Evolutionary conservation across 1,284 basidiomycete genomes (phyloP).

Genomic region (Testicularia cyperi): DNA sequence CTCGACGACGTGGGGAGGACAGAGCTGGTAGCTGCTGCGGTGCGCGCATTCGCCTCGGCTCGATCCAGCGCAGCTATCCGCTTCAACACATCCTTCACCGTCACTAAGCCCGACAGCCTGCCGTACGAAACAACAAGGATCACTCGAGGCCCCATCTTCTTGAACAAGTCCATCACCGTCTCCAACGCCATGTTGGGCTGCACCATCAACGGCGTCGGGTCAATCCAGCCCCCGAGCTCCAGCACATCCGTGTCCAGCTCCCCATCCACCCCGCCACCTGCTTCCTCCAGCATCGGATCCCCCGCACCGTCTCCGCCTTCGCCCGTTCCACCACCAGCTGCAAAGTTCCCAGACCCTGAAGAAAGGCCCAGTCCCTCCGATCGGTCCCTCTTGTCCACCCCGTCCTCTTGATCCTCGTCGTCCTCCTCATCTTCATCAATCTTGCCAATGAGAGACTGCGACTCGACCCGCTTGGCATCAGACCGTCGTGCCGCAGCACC

Average conservation of each 20-base stretch:
- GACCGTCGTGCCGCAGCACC: background rate
- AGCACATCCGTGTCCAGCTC: conserved; percentile 40
- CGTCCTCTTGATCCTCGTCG: conserved; percentile 7
- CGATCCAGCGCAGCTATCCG: conserved; percentile 49
- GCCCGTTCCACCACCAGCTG: no score
- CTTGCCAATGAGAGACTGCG: conserved; percentile 25
- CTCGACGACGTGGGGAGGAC: background rate
- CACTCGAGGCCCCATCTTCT: conserved; percentile 75
- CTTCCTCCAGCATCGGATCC: conserved; percentile 27
- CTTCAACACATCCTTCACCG: conserved; percentile 87
- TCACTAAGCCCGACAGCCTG: conserved; percentile 79
- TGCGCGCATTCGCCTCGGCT: conserved; percentile 22
- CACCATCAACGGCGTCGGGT: conserved; percentile 84
- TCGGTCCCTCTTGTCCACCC: no score
- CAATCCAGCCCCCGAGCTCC: conserved; percentile 53
- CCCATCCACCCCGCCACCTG: conserved; percentile 37
- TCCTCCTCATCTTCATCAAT: conserved; percentile 9
- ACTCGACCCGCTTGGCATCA: conserved; percentile 5
- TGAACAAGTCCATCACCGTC: conserved; percentile 76
- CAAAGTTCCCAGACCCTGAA: no score
- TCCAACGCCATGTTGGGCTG: conserved; percentile 90
- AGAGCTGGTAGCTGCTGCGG: conserved; percentile 6
- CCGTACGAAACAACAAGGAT: conserved; percentile 85
- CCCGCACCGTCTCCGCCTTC: no score
- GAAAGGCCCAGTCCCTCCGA: no score